A percentile compares a stretch with the other conserved stretches of the same genome.
Conservation (phyloP, 352 stramenopile species). For the Phytophthora ohioensis region DNA sequence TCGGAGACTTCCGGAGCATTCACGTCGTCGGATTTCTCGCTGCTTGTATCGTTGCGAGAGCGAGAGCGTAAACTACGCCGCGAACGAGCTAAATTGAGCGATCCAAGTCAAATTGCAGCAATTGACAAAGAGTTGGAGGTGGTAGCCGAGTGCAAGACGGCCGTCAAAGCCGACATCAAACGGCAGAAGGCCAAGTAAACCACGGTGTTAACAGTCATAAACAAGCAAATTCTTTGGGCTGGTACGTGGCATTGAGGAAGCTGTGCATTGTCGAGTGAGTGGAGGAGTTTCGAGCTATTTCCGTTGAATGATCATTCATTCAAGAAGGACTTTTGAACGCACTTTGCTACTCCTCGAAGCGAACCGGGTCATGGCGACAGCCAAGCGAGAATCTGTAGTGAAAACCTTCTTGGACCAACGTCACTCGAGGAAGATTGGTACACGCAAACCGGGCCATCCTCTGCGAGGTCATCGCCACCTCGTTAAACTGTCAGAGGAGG, state of each 20-base stretch:
- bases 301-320: slow-evolving; percentile 2
- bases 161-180: slow-evolving; percentile 71
- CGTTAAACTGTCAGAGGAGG: slow-evolving; percentile 52
- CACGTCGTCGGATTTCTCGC: slow-evolving; percentile 49
- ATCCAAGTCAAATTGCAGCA: slow-evolving; percentile 34
- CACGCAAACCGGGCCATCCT: slow-evolving; percentile 26
- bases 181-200: slow-evolving; percentile 41
- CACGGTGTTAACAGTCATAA: slow-evolving; percentile 13
- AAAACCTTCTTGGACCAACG: slow-evolving; percentile 58
- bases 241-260: not conserved
- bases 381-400: slow-evolving; percentile 52
- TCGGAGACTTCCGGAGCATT: slow-evolving; percentile 26
- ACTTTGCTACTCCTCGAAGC: not conserved
- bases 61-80: slow-evolving; percentile 63
- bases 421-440: slow-evolving; percentile 27
- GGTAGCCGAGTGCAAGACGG: slow-evolving; percentile 63
- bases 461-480: slow-evolving; percentile 49
- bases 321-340: slow-evolving; percentile 10
- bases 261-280: not conserved
- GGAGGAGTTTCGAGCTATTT: slow-evolving; percentile 31
- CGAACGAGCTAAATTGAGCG: slow-evolving; percentile 39
- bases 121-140: slow-evolving; percentile 64
- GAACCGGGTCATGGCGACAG: slow-evolving; percentile 43
- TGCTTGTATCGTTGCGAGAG: slow-evolving; percentile 62
- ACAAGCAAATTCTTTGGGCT: slow-evolving; percentile 2